A percentile compares a stretch with the other conserved stretches of the same genome.
These are phyloP conservation scores for Straminergon stramineum DNA, from an alignment of 225 moss, liverwort and hornwort species.

Conservation along the genomic window DNA sequence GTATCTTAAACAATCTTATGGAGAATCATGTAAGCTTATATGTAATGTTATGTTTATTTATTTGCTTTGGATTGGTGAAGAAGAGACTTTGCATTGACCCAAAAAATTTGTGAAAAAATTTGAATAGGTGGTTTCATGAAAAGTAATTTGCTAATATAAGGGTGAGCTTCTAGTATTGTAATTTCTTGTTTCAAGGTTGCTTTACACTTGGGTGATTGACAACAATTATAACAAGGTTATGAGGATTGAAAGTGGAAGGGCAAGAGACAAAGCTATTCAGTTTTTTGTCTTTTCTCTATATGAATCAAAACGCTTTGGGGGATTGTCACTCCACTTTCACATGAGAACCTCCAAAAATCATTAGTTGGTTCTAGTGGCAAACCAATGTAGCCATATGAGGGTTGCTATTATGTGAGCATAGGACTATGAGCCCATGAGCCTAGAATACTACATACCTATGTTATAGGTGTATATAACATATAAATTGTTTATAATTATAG, in stretches of 20 bases:
- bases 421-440: no score
- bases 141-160: accelerated
- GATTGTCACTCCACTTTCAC: not conserved
- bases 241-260: no score
- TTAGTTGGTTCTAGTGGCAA: not conserved
- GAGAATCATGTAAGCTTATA: not conserved
- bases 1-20: not conserved
- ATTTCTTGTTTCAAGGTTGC: not conserved
- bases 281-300: not conserved
- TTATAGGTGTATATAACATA: no score
- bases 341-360: accelerated
- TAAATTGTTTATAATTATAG: no score
- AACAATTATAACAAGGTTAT: not conserved
- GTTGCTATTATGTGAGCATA: no score
- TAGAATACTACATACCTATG: no score
- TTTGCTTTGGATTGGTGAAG: not conserved
- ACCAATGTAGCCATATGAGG: not conserved
- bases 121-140: not conserved
- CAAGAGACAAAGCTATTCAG: not conserved
- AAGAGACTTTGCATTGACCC: not conserved
- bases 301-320: accelerated
- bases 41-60: not conserved
- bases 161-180: accelerated
- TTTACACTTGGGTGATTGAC: accelerated
- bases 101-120: no score